Conservation (phyloP, 1,139 yeast species). For the Candida dubliniensis region DNA sequence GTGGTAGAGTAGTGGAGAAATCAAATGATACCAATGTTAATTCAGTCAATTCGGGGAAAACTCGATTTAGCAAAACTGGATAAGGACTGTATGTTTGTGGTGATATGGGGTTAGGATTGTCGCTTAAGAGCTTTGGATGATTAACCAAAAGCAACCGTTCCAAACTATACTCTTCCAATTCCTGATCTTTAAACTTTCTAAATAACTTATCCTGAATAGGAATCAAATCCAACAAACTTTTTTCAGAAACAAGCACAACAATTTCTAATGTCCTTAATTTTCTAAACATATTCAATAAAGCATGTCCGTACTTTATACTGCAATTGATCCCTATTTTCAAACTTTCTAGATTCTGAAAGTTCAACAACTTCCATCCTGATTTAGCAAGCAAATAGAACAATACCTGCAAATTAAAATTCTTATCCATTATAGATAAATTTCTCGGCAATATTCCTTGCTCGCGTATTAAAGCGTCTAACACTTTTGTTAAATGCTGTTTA, state of each 20-base stretch:
- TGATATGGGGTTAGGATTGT: constrained; percentile 10
- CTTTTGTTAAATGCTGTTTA: constrained; percentile 22
- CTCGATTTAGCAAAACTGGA: constrained; percentile 23
- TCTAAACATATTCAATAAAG: constrained; percentile 30
- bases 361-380: constrained; percentile 26
- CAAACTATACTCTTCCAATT: constrained; percentile 11
- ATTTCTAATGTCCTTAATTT: constrained; percentile 26
- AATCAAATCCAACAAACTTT: constrained; percentile 20
- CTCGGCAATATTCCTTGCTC: constrained; percentile 14
- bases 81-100: constrained; percentile 26
- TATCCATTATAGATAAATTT: constrained; percentile 29
- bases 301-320: constrained; percentile 21
- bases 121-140: constrained; percentile 24
- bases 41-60: constrained; percentile 26
- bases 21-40: constrained; percentile 33
- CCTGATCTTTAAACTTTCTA: constrained; percentile 11
- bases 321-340: constrained; percentile 32
- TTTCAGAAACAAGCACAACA: constrained; percentile 15
- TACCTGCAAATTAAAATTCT: constrained; percentile 25
- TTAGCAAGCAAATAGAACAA: constrained; percentile 27
- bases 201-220: constrained; percentile 23
- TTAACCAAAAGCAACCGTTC: constrained; percentile 27
- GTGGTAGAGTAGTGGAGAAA: constrained; percentile 27
- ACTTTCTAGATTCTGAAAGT: constrained; percentile 21
- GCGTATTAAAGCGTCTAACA: constrained; percentile 27